phyloP scores from a whole-genome alignment of 768 basidiomycete species.

The Naganishia antarctica region DNA sequence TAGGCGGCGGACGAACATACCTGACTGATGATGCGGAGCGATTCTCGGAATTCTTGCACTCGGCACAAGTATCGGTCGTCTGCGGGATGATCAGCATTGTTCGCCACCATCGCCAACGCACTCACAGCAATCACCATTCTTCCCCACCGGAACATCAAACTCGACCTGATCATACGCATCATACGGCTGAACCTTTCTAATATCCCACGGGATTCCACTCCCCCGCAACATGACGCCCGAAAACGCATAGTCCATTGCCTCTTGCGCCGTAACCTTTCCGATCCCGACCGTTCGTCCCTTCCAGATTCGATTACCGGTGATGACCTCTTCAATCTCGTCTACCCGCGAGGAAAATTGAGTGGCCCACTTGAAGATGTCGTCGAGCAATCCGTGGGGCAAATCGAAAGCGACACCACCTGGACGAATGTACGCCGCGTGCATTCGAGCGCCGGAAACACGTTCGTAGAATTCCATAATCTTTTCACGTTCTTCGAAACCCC shows the following conservation, averaged over 20 bases:
- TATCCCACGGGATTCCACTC: slow-evolving; percentile 89
- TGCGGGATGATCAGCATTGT: slow-evolving; percentile 8
- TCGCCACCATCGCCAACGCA: background rate
- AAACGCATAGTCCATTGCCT: slow-evolving; percentile 88
- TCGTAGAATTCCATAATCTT: slow-evolving; percentile 99
- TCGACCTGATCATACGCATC: slow-evolving; percentile 98
- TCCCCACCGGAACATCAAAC: slow-evolving; percentile 93
- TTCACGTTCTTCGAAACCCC: slow-evolving; percentile 99
- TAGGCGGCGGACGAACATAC: background rate
- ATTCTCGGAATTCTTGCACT: slow-evolving; percentile 97
- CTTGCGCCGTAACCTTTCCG: slow-evolving; percentile 81
- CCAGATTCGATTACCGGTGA: slow-evolving; percentile 97
- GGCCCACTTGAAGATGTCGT: slow-evolving; percentile 97
- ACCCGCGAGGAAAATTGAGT: slow-evolving; percentile 86
- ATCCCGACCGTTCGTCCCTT: slow-evolving; percentile 87
- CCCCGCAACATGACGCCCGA: slow-evolving; percentile 96
- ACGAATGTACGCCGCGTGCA: slow-evolving; percentile 95
- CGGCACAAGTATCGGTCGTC: slow-evolving; percentile 93
- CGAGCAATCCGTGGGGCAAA: slow-evolving; percentile 93
- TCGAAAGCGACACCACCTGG: slow-evolving; percentile 98
- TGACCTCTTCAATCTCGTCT: slow-evolving; percentile 96
- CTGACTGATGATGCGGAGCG: slow-evolving; percentile 69
- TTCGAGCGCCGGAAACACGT: slow-evolving; percentile 92
- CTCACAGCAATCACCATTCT: slow-evolving; percentile 84
- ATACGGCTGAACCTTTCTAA: slow-evolving; percentile 81